phyloP scores from a whole-genome alignment of 805 yeast genomes.

The Scheffersomyces stipitis region DNA sequence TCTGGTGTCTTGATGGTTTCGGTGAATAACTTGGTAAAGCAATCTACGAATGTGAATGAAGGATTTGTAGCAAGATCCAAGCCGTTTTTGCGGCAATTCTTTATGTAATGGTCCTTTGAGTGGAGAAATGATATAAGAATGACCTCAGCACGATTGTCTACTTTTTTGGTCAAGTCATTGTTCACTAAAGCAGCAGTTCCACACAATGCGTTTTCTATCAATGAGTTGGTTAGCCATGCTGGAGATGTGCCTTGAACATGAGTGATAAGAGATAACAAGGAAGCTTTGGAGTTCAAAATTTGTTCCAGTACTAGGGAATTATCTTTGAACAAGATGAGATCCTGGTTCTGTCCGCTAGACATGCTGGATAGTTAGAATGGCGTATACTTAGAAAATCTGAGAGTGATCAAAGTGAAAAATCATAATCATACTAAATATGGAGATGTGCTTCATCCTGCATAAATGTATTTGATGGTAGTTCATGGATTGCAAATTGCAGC shows the following conservation, averaged over 20 bases:
- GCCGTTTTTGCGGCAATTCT: constrained; percentile 40
- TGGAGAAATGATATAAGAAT: constrained; percentile 36
- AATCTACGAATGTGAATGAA: constrained; percentile 43
- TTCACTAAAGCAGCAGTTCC: constrained; percentile 48
- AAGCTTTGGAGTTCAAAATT: constrained; percentile 11
- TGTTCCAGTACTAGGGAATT: constrained; percentile 41
- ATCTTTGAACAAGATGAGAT: constrained; percentile 52
- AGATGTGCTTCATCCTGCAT: too few species aligned
- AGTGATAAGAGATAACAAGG: constrained; percentile 27
- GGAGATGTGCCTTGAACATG: constrained; percentile 55
- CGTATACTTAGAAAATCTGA: constrained; percentile 6
- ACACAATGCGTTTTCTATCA: constrained; percentile 50
- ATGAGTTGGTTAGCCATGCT: constrained; percentile 57
- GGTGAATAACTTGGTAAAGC: constrained; percentile 46
- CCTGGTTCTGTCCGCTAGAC: constrained; percentile 52
- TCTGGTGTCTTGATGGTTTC: constrained; percentile 23
- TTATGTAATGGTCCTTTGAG: constrained; percentile 31
- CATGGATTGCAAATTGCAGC: too few species aligned
- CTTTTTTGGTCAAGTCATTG: constrained; percentile 21
- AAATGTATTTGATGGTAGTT: too few species aligned
- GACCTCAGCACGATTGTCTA: constrained; percentile 26
- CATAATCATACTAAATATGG: too few species aligned
- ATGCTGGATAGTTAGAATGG: constrained; percentile 5
- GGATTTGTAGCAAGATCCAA: constrained; percentile 24
- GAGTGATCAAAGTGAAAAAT: constrained; percentile 3